A percentile compares a stretch with the other conserved stretches of the same genome.
Evolutionary conservation across 371 early-diverging fungal genomes (phyloP).

Genomic region (Hamiltosporidium tvaerminnensis): DNA sequence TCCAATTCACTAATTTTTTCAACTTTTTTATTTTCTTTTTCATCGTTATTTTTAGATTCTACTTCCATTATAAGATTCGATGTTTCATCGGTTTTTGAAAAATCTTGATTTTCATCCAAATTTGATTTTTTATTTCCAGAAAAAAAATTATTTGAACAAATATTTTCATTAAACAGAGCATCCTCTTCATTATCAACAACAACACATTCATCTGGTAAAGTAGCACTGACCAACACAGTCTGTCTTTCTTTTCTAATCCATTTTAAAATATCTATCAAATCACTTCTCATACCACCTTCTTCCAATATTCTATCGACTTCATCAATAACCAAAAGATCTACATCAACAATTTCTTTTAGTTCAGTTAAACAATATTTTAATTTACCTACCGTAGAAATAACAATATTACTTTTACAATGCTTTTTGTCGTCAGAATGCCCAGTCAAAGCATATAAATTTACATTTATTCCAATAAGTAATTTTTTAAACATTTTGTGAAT

Average conservation of each 20-base stretch:
- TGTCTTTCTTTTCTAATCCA: constrained; percentile 27
- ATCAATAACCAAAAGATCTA: constrained; percentile 49
- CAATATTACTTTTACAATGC: not conserved
- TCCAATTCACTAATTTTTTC: too few relatives aligned
- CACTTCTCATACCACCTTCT: constrained; percentile 31
- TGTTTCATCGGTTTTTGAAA: too few relatives aligned
- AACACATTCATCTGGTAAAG: constrained; percentile 33
- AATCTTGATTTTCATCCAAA: too few relatives aligned
- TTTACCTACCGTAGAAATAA: not conserved
- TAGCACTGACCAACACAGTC: constrained; percentile 48
- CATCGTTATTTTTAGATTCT: too few relatives aligned
- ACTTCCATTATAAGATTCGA: too few relatives aligned
- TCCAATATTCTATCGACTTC: constrained; percentile 54
- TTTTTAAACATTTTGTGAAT: constrained; percentile 22
- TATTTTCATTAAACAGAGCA: constrained; percentile 19
- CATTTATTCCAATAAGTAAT: not conserved
- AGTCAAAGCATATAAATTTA: not conserved
- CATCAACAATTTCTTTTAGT: not conserved
- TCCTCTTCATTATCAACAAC: constrained; percentile 4
- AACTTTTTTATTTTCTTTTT: too few relatives aligned
- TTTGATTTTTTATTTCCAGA: too few relatives aligned
- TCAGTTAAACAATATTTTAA: not conserved
- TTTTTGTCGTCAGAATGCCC: not conserved
- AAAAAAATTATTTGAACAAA: not conserved
- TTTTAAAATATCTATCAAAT: constrained; percentile 33